phyloP scores from a whole-genome alignment of 176 grass and related monocot species.

The Ananas comosus region DNA sequence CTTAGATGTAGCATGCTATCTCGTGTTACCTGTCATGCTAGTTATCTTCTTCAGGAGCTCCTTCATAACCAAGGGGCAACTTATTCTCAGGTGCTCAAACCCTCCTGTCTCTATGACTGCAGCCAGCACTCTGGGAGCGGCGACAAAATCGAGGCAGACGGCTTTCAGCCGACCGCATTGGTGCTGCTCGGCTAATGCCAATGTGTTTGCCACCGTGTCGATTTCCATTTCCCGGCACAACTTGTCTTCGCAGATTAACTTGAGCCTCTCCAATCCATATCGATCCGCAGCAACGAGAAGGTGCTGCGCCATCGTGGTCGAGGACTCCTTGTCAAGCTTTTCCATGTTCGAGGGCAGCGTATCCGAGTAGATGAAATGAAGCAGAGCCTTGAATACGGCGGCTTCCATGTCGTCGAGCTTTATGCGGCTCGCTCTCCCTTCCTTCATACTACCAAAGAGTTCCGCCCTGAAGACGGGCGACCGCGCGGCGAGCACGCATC shows the following conservation, averaged over 20 bases:
- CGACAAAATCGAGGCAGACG: conserved; percentile 15
- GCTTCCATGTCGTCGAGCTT: conserved; percentile 38
- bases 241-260: conserved; percentile 31
- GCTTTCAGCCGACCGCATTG: conserved; percentile 12
- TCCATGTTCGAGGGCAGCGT: conserved; percentile 9
- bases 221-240: conserved; percentile 5
- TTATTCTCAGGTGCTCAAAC: conserved; percentile 8
- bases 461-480: conserved; percentile 37
- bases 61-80: conserved; percentile 34
- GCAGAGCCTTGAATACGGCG: conserved; percentile 27
- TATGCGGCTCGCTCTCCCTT: conserved; percentile 7
- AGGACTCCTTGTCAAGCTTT: neutral
- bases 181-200: conserved; percentile 27
- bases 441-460: conserved; percentile 29
- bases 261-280: conserved; percentile 32
- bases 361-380: conserved; percentile 36
- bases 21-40: too few relatives aligned
- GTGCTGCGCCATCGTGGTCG: conserved; percentile 12
- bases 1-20: too few relatives aligned
- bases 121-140: conserved; percentile 22
- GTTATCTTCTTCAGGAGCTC: conserved; percentile 25
- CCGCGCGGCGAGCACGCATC: conserved; percentile 20
- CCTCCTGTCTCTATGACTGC: conserved; percentile 19
- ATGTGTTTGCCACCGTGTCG: conserved; percentile 15
- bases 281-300: conserved; percentile 46